Percentiles rank a stretch among this genome's conserved stretches.
Conservation (phyloP, 768 basidiomycete species). For the Mycena vulgaris region DNA sequence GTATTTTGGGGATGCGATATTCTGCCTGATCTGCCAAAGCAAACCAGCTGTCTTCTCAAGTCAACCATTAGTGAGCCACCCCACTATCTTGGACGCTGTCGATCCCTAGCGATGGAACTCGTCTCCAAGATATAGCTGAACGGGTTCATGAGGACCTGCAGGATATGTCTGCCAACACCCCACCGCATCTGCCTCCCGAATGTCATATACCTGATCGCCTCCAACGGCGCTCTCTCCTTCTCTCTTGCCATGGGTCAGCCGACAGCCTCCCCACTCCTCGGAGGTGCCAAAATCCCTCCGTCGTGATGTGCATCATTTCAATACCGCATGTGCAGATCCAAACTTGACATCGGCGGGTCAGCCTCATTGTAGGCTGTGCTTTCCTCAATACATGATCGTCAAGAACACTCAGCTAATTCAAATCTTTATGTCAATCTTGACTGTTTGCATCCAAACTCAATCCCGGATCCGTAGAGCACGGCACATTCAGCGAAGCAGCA, state of each 20-base stretch:
- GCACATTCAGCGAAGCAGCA: constrained; percentile 18
- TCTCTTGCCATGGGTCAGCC: constrained; percentile 18
- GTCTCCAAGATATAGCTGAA: neutral
- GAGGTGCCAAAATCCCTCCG: neutral
- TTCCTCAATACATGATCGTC: neutral
- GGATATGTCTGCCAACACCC: constrained; percentile 15
- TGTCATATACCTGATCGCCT: constrained; percentile 34
- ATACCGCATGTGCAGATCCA: constrained; percentile 29
- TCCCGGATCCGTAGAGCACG: constrained; percentile 17
- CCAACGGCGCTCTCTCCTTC: constrained; percentile 15
- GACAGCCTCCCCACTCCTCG: constrained; percentile 18
- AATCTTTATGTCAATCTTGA: constrained; percentile 26
- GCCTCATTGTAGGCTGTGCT: constrained; percentile 11
- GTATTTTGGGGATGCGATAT: constrained; percentile 33
- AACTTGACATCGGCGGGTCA: constrained; percentile 20
- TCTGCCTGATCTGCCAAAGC: constrained; percentile 25
- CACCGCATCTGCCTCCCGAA: constrained; percentile 6
- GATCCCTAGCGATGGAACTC: constrained; percentile 2
- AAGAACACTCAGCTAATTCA: constrained; percentile 26
- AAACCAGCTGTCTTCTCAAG: constrained; percentile 26
- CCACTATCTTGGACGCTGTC: constrained; percentile 6
- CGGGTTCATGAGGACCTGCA: neutral
- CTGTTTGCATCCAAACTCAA: constrained; percentile 36
- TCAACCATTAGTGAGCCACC: constrained; percentile 17
- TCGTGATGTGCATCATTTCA: constrained; percentile 20